These are phyloP conservation scores for Dendrostoma leiphaemia DNA, from an alignment of 2,329 filamentous ascomycete species.

Conservation along the genomic window DNA sequence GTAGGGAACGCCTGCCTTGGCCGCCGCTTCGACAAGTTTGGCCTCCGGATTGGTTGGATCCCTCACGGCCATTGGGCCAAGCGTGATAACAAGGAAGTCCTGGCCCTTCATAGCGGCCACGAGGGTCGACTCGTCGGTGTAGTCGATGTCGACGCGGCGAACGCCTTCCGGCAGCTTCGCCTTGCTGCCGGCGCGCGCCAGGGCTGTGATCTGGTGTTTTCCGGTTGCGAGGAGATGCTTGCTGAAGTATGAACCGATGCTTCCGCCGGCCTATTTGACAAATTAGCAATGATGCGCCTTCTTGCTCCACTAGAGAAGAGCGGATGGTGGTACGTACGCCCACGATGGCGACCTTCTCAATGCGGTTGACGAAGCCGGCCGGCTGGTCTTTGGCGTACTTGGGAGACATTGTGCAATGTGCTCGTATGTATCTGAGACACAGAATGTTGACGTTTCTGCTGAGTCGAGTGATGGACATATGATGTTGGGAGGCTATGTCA, in stretches of 20 bases:
- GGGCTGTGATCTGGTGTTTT: conserved; percentile 50
- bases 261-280: conserved; percentile 39
- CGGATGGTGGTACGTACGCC: conserved; percentile 36
- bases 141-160: conserved; percentile 40
- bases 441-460: background rate
- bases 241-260: conserved; percentile 37
- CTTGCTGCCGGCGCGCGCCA: conserved; percentile 43
- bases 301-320: background rate
- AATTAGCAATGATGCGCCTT: background rate
- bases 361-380: conserved; percentile 30
- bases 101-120: conserved; percentile 50
- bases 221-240: conserved; percentile 42
- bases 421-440: background rate
- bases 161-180: conserved; percentile 44
- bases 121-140: conserved; percentile 41
- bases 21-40: conserved; percentile 53
- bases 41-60: conserved; percentile 40
- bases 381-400: conserved; percentile 23
- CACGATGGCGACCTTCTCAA: conserved; percentile 45
- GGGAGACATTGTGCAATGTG: conserved; percentile 6
- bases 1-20: conserved; percentile 51
- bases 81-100: conserved; percentile 56
- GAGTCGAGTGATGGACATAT: background rate
- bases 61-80: conserved; percentile 35
- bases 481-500: background rate